A percentile compares a stretch with the other conserved stretches of the same genome.
Conservation (phyloP, 805 yeast species). For the Priceomyces haplophilus region DNA sequence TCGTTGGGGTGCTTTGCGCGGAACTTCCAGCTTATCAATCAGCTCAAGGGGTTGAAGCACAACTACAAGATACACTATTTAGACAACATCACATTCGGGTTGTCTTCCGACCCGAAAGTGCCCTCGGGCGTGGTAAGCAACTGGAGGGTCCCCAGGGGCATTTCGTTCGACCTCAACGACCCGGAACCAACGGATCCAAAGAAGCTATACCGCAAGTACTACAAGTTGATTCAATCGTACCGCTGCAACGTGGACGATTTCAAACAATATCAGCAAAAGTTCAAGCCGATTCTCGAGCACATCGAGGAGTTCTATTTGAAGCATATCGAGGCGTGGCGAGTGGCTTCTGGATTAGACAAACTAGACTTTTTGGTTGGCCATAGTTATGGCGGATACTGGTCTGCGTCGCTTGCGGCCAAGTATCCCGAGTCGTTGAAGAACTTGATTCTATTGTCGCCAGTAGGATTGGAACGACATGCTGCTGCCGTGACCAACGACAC, state of each 20-base stretch:
- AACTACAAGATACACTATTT: constrained; percentile 48
- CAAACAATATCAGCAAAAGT: constrained; percentile 29
- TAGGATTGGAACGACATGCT: constrained; percentile 71
- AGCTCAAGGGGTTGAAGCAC: constrained; percentile 22
- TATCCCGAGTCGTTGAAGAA: constrained; percentile 54
- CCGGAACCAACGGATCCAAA: constrained; percentile 24
- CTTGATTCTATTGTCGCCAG: constrained; percentile 67
- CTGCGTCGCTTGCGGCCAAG: constrained; percentile 58
- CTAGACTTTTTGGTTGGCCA: constrained; percentile 68
- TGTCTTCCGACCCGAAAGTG: constrained; percentile 46
- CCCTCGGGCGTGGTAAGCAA: constrained; percentile 16
- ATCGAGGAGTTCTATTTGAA: constrained; percentile 57
- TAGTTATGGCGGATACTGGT: constrained; percentile 75
- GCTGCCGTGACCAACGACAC: constrained; percentile 52
- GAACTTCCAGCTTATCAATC: constrained; percentile 43
- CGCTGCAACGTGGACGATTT: constrained; percentile 24
- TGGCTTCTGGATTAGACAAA: constrained; percentile 42
- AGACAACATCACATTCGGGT: constrained; percentile 51
- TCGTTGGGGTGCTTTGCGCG: constrained; percentile 55
- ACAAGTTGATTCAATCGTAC: constrained; percentile 38
- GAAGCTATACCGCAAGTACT: constrained; percentile 35
- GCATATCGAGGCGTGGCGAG: constrained; percentile 66
- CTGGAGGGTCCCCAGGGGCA: constrained; percentile 16
- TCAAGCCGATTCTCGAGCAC: constrained; percentile 35
- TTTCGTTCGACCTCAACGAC: constrained; percentile 28